Conservation (phyloP, 1,139 yeast genomes). For the Suhomyces chickasaworum region DNA sequence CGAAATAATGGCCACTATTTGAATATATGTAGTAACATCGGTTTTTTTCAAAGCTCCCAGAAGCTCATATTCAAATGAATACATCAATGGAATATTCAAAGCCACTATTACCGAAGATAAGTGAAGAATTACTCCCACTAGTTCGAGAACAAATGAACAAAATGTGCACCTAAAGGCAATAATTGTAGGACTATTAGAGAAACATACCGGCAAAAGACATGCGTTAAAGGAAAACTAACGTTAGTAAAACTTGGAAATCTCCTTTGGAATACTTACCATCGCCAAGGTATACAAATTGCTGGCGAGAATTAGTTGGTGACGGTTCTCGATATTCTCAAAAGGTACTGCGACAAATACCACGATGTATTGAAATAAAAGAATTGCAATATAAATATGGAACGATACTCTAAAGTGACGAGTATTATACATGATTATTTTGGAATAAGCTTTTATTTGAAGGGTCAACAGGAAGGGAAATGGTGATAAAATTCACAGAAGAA, state of each 20-base stretch:
- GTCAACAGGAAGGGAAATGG: no score
- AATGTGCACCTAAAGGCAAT: slow-evolving; percentile 18
- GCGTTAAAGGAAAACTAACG: not conserved
- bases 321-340: slow-evolving; percentile 42
- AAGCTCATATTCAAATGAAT: slow-evolving; percentile 27
- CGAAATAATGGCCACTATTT: slow-evolving; percentile 16
- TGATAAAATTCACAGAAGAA: no score
- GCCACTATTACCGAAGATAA: slow-evolving; percentile 24
- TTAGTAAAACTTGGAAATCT: not conserved
- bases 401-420: not conserved
- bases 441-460: no score
- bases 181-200: not conserved
- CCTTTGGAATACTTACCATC: slow-evolving; percentile 1
- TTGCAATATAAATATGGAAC: slow-evolving; percentile 25
- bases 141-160: slow-evolving; percentile 22
- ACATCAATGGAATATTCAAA: slow-evolving; percentile 28
- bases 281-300: not conserved
- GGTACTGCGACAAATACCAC: slow-evolving; percentile 45
- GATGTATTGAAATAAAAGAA: slow-evolving; percentile 41
- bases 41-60: slow-evolving; percentile 17
- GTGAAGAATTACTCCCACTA: slow-evolving; percentile 24
- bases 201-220: slow-evolving; percentile 1
- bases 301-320: slow-evolving; percentile 31
- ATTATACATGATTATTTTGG: not conserved
- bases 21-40: slow-evolving; percentile 32